These are phyloP conservation scores for Anisodus tanguticus DNA, from an alignment of 257 asterid genomes.

Conservation along the genomic window DNA sequence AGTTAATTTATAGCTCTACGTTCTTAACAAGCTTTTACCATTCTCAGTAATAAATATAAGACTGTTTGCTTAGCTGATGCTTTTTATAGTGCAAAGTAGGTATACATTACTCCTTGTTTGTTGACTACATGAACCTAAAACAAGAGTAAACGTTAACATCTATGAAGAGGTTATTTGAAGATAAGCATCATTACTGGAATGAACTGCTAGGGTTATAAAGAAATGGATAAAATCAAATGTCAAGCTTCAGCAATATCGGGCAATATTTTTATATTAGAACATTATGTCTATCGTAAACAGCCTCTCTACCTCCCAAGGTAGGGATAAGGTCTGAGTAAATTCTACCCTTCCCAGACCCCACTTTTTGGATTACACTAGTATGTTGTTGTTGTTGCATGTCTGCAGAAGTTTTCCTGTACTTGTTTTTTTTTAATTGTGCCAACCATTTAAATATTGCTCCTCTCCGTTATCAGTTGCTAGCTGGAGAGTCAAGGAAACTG, in stretches of 20 bases:
- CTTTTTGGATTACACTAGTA: no score
- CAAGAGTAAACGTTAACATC: background rate
- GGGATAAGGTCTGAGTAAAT: no score
- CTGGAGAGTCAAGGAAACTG: slow-evolving; percentile 99
- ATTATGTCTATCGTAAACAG: no score
- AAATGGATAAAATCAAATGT: background rate
- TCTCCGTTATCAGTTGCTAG: slow-evolving; percentile 67
- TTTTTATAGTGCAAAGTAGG: background rate
- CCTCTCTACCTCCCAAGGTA: no score
- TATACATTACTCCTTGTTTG: background rate
- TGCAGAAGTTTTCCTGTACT: background rate
- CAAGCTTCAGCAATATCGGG: background rate
- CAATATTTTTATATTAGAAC: no score
- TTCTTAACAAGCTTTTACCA: background rate
- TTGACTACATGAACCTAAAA: background rate
- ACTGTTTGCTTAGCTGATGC: background rate
- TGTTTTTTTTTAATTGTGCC: background rate
- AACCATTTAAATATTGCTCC: background rate
- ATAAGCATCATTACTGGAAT: background rate
- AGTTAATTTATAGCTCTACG: background rate
- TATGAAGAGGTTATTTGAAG: background rate
- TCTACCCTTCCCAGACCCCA: no score
- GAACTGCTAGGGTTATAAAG: background rate
- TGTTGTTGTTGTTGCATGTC: no score
- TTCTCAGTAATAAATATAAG: no score